Conservation (phyloP, 345 rosid genomes). For the Eucalyptus pumila region DNA sequence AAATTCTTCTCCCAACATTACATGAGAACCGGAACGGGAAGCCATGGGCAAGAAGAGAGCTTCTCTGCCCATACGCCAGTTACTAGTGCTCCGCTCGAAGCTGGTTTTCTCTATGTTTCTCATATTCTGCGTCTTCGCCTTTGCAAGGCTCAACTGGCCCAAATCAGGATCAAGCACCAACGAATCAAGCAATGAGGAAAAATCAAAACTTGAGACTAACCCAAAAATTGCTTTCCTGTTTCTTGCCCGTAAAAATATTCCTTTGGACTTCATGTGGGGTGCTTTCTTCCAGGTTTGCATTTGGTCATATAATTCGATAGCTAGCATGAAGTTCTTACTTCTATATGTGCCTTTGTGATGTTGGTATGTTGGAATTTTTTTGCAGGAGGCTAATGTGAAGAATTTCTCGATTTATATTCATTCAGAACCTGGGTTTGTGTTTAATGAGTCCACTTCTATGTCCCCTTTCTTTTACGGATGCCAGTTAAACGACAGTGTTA, state of each 20-base stretch:
- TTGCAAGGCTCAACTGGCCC: not conserved
- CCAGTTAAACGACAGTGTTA: conserved; percentile 14
- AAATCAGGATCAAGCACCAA: not conserved
- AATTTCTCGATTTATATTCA: conserved; percentile 14
- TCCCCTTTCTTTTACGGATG: conserved; percentile 18
- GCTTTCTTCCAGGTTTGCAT: conserved; percentile 9
- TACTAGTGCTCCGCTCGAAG: not conserved
- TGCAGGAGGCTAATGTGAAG: conserved; percentile 6
- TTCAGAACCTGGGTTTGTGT: conserved; percentile 15
- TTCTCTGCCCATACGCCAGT: not conserved
- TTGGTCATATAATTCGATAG: not conserved
- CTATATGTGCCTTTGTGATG: not conserved
- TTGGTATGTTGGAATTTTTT: not conserved
- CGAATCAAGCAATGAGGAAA: not conserved
- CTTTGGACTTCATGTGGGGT: conserved; percentile 24
- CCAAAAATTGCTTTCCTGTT: conserved; percentile 22
- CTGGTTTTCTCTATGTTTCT: not conserved
- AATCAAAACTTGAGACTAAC: not conserved
- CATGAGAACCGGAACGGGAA: not conserved
- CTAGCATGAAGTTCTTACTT: not conserved
- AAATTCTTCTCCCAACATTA: not conserved
- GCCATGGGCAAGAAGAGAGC: not conserved
- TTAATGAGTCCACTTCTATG: conserved; percentile 16
- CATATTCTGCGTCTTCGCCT: not conserved
- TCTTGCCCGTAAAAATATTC: conserved; percentile 8